phyloP scores from a whole-genome alignment of 352 stramenopile genomes.

The Pythium phragmitis region DNA sequence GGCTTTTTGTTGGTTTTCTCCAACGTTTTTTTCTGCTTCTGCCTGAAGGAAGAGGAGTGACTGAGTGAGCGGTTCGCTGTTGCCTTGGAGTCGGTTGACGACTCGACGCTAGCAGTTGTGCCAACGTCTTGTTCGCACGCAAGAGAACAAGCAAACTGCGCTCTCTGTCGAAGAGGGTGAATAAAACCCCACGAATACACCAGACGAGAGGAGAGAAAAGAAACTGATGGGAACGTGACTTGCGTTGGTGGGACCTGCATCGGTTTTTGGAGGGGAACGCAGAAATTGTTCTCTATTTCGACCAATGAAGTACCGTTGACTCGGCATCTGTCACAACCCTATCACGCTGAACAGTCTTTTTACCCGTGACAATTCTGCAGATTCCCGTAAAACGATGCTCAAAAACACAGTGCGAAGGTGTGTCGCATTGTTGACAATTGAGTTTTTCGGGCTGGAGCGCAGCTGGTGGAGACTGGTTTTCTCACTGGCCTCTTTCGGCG shows the following conservation, averaged over 20 bases:
- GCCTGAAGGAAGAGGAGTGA: not conserved
- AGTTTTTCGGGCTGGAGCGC: not conserved
- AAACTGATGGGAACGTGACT: constrained; percentile 12
- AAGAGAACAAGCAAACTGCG: not conserved
- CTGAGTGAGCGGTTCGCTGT: not conserved
- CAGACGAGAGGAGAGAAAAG: constrained; percentile 11
- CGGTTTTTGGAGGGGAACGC: not conserved
- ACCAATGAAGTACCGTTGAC: constrained; percentile 6
- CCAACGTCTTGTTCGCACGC: constrained; percentile 12
- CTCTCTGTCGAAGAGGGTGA: constrained; percentile 11
- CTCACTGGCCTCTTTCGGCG: not conserved
- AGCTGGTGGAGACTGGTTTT: not conserved
- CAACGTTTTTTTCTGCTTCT: not conserved
- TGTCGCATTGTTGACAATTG: constrained; percentile 3
- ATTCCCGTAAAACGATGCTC: not conserved
- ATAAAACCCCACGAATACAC: constrained; percentile 12
- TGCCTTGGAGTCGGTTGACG: constrained; percentile 6
- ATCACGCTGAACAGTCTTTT: constrained; percentile 9
- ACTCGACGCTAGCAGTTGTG: not conserved
- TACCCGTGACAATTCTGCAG: not conserved
- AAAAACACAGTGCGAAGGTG: not conserved
- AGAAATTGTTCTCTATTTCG: constrained; percentile 15
- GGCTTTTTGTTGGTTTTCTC: not conserved
- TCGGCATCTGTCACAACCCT: constrained; percentile 14
- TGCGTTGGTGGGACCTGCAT: not conserved